Percentiles rank a stretch among this genome's conserved stretches.
These are phyloP conservation scores for Tetracladium marchalianum DNA, from an alignment of 495 filamentous ascomycete species.

Conservation along the genomic window DNA sequence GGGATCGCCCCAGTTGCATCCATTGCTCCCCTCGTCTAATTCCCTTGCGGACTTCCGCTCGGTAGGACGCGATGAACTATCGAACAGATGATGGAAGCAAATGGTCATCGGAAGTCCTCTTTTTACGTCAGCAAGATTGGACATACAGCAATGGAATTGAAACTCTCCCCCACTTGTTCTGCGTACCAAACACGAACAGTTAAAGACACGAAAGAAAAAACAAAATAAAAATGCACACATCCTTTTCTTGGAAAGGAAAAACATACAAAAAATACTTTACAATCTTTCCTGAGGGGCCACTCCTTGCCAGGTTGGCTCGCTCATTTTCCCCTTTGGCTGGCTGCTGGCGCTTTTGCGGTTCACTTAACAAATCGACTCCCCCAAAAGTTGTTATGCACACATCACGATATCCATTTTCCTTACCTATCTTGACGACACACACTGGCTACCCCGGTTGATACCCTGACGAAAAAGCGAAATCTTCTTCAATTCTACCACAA, in stretches of 20 bases:
- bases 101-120: constrained; percentile 17
- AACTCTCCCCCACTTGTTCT: constrained; percentile 12
- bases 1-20: constrained; percentile 26
- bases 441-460: constrained; percentile 21
- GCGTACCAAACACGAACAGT: constrained; percentile 6
- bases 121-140: constrained; percentile 8
- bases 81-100: constrained; percentile 7
- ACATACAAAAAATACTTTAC: too few relatives aligned
- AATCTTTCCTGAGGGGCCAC: background rate
- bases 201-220: constrained; percentile 16
- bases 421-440: constrained; percentile 10
- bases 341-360: too few relatives aligned
- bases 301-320: background rate
- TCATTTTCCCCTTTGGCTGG: background rate
- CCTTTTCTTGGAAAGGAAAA: constrained; percentile 14
- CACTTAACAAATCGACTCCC: constrained; percentile 1
- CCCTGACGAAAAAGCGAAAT: background rate
- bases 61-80: constrained; percentile 21
- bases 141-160: constrained; percentile 13
- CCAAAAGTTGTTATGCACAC: constrained; percentile 16
- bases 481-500: background rate
- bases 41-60: constrained; percentile 6
- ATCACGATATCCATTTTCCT: constrained; percentile 22
- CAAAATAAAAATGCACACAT: constrained; percentile 13
- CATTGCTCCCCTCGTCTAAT: constrained; percentile 48